Conservation (phyloP, 768 basidiomycete species). For the Mycena filopes region DNA sequence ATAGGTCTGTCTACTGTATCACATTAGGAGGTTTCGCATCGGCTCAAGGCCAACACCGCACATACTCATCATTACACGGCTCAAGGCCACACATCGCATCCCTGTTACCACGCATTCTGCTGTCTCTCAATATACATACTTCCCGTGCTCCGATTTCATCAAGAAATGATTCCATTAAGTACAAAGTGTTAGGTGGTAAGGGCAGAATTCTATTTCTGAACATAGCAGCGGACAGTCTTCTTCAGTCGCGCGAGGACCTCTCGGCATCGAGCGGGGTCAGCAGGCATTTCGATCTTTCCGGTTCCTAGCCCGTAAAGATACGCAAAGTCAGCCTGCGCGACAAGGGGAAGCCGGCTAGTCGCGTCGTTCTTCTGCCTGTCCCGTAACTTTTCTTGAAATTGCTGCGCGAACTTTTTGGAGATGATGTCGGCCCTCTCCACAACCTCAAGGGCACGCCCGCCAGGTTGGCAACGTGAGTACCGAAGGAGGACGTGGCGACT, state of each 20-base stretch:
- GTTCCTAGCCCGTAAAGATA: constrained; percentile 75
- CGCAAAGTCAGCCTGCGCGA: constrained; percentile 90
- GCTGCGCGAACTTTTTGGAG: constrained; percentile 85
- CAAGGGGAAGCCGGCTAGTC: constrained; percentile 74
- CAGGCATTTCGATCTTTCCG: constrained; percentile 62
- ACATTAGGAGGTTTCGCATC: constrained; percentile 32
- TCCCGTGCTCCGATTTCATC: background rate
- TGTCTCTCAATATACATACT: constrained; percentile 18
- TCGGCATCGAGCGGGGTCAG: constrained; percentile 60
- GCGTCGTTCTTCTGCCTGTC: constrained; percentile 65
- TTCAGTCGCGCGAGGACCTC: constrained; percentile 69
- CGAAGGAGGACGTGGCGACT: constrained; percentile 89
- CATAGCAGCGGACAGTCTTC: constrained; percentile 38
- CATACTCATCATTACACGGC: constrained; percentile 33
- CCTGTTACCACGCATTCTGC: constrained; percentile 20
- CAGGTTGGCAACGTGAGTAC: constrained; percentile 93
- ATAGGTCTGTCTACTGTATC: constrained; percentile 27
- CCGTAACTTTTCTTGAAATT: constrained; percentile 86
- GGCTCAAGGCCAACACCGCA: constrained; percentile 34
- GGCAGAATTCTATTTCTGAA: constrained; percentile 23
- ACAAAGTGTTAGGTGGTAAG: too few species aligned
- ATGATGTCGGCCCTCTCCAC: constrained; percentile 90
- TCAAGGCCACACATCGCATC: constrained; percentile 38
- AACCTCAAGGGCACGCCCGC: constrained; percentile 91
- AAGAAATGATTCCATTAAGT: too few species aligned